Conservation (phyloP, 1,139 yeast genomes). For the Petasospora fabianii region DNA sequence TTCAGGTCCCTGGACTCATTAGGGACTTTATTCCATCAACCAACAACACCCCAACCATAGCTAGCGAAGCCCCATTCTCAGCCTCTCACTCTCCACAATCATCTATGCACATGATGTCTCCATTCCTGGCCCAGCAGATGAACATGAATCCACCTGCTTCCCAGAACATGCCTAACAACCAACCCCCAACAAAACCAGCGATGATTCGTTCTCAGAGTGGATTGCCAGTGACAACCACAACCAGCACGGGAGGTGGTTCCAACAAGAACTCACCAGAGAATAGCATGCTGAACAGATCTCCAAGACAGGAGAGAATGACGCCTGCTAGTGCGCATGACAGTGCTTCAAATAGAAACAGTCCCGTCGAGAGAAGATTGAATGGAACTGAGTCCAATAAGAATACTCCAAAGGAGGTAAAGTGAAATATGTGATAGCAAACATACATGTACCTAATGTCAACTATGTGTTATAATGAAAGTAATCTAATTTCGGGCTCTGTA, state of each 20-base stretch:
- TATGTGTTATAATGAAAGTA: too few species aligned
- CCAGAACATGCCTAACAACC: conserved; percentile 20
- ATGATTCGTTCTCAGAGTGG: conserved; percentile 13
- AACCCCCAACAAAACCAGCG: conserved; percentile 10
- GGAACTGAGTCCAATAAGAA: conserved; percentile 1
- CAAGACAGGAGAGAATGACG: conserved; percentile 9
- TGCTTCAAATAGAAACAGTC: conserved; percentile 14
- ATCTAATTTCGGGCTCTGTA: too few species aligned
- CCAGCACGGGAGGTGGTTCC: too few species aligned
- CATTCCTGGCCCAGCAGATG: conserved; percentile 15
- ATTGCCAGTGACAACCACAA: conserved; percentile 13
- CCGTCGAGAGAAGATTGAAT: conserved; percentile 13
- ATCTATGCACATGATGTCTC: conserved; percentile 14
- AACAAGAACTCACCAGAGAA: conserved; percentile 5
- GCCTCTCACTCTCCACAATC: conserved; percentile 15
- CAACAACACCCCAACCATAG: conserved; percentile 7
- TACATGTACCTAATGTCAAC: too few species aligned
- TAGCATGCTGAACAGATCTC: conserved; percentile 5
- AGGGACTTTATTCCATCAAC: conserved; percentile 32
- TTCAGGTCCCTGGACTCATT: conserved; percentile 65
- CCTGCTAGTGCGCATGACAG: conserved; percentile 1
- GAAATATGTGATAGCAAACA: too few species aligned
- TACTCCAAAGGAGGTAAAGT: conserved; percentile 5
- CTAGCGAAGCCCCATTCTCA: conserved; percentile 9
- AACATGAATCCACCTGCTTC: conserved; percentile 14